Base-by-base conservation (phyloP, 768 basidiomycete genomes). In the Agrocybe chaxingu region DNA sequence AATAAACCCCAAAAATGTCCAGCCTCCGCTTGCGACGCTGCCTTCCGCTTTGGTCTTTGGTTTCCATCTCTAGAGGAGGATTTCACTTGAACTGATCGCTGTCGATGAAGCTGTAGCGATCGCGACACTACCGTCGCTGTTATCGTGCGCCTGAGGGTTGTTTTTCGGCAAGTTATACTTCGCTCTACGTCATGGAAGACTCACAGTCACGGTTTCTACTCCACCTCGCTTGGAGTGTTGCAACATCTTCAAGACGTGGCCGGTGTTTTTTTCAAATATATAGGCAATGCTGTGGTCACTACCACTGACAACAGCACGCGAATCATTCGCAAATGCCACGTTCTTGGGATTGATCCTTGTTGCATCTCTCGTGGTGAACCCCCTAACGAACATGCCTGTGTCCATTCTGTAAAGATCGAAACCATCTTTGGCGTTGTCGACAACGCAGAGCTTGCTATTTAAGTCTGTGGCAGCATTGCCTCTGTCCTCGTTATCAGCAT, bases 271-370 rank as follows among this genome's bases (percentile, higher is more conserved):
- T 7, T 62, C 57, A 34, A 58, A 62, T 18, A 62, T 51, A 45
- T 61, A 61, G 6, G 57, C 57, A 4, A 38, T 30, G 4, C 60
- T 55, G 42, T 62, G 57, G 47, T 62, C 57, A 42, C 61, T 62
- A 18, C 61, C 61, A 10, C 57, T 52, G n/a, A 62, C 42, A 13
- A 60, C 40, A 9, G 48, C 42, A 12, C 42, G 38, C 9, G 39
- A 31, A 24, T 48, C 31, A 24, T 57, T 44, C 10, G 43, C 53
- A 24, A 62, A 61, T 12, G 40, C 55, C 3, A 62, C 57, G 24
- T 56, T 47, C 44, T 59, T 61, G 2, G 60, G 60, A 31, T 51
- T 45, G 30, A 51, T 55, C 37, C 45, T 54, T 16, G 29, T 37
- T 0, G 59, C 47, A n/a, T 51, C 47, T 39, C 53, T 36, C 7